Percentiles rank a stretch among this genome's conserved stretches.
phyloP scores from a whole-genome alignment of 345 rosid species.

The Brassica carinata region DNA sequence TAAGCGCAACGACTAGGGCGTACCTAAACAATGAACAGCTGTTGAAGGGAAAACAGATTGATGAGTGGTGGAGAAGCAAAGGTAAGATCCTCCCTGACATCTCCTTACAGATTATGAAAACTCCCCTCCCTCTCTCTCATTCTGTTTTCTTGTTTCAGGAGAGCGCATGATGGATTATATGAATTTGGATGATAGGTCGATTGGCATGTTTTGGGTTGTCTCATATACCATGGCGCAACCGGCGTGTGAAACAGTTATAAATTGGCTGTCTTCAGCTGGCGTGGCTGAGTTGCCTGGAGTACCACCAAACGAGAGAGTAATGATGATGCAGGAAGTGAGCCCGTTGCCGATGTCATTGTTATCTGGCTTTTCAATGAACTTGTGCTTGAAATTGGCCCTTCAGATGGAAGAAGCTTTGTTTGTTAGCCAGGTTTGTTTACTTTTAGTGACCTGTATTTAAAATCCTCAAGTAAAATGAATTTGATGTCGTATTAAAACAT shows the following conservation, averaged over 20 bases:
- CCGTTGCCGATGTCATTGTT: slow-evolving; percentile 90
- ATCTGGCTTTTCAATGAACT: slow-evolving; percentile 85
- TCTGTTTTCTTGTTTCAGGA: slow-evolving; percentile 54
- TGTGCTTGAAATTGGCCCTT: slow-evolving; percentile 73
- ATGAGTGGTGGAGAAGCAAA: slow-evolving; percentile 99
- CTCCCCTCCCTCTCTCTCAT: slow-evolving; percentile 16
- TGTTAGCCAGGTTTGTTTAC: slow-evolving; percentile 69
- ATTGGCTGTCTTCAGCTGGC: slow-evolving; percentile 87
- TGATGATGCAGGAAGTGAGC: slow-evolving; percentile 88
- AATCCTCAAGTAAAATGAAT: slow-evolving; percentile 14
- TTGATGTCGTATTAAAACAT: slow-evolving; percentile 25
- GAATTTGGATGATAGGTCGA: slow-evolving; percentile 96
- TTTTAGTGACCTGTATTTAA: slow-evolving; percentile 14
- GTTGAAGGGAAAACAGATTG: slow-evolving; percentile 95
- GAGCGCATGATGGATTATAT: slow-evolving; percentile 91
- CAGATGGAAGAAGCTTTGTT: slow-evolving; percentile 92
- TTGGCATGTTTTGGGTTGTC: slow-evolving; percentile 99
- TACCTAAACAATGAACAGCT: slow-evolving; percentile 87
- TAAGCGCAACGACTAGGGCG: slow-evolving; percentile 84
- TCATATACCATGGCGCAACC: slow-evolving; percentile 96
- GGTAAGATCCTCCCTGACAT: slow-evolving; percentile 44
- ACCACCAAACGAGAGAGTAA: slow-evolving; percentile 73
- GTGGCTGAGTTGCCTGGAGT: slow-evolving; percentile 66
- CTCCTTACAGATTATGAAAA: slow-evolving; percentile 6
- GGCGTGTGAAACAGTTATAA: slow-evolving; percentile 79